These are phyloP conservation scores for Zoysia matrella DNA, from an alignment of 202 grass and related monocot genomes.

Conservation along the genomic window DNA sequence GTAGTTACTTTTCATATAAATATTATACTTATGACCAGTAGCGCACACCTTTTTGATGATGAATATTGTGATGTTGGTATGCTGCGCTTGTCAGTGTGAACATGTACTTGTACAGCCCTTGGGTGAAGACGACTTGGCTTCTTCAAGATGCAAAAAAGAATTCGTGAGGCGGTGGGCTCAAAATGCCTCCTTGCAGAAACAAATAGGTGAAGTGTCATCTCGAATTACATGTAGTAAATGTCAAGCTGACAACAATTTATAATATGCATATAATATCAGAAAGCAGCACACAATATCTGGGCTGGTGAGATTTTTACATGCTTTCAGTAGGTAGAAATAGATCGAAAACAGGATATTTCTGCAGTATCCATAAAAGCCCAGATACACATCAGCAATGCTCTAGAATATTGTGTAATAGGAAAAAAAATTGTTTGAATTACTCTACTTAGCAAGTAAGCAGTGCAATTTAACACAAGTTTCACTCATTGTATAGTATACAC, in stretches of 20 bases:
- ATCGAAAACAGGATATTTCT: too few species aligned
- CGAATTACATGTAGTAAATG: too few species aligned
- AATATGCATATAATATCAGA: too few species aligned
- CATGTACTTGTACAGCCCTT: not conserved
- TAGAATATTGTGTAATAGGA: too few species aligned
- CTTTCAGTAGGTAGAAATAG: not conserved
- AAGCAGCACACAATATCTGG: not conserved
- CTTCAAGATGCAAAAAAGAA: constrained; percentile 1
- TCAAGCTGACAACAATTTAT: too few species aligned
- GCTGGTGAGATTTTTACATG: not conserved
- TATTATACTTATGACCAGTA: constrained; percentile 9
- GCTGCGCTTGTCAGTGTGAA: constrained; percentile 33
- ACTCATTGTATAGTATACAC: not conserved
- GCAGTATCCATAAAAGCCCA: too few species aligned
- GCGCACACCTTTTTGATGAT: constrained; percentile 12
- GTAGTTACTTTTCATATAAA: constrained; percentile 26
- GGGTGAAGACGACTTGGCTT: constrained; percentile 31
- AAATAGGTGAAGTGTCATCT: too few species aligned
- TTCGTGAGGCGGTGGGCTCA: not conserved
- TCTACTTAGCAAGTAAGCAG: not conserved
- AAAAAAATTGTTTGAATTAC: not conserved
- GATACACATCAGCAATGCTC: too few species aligned
- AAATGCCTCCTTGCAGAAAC: not conserved
- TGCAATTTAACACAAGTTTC: too few species aligned
- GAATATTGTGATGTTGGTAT: constrained; percentile 45